phyloP scores from a whole-genome alignment of 257 asterid species.

The Capsicum baccatum region DNA sequence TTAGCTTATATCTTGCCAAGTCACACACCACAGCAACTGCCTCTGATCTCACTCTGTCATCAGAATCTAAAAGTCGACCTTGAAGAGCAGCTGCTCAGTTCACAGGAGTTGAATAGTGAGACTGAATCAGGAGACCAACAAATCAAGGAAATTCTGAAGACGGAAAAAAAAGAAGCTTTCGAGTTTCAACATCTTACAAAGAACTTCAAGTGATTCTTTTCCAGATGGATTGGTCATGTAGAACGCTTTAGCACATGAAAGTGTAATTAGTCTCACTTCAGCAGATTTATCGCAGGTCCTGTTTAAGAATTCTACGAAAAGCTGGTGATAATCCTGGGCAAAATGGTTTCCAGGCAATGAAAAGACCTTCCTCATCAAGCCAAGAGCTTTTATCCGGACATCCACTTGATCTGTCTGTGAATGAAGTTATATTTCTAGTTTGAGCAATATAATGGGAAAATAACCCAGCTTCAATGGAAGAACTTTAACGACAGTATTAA shows the following conservation, averaged over 20 bases:
- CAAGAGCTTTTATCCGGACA: slow-evolving; percentile 86
- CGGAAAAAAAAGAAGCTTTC: not conserved
- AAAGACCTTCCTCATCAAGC: slow-evolving; percentile 61
- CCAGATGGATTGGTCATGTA: slow-evolving; percentile 56
- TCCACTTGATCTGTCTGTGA: slow-evolving; percentile 95
- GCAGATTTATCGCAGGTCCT: slow-evolving; percentile 82
- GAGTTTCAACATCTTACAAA: slow-evolving; percentile 62
- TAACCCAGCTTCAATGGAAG: slow-evolving; percentile 26
- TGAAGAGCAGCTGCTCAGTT: slow-evolving; percentile 67
- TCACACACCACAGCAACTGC: slow-evolving; percentile 77
- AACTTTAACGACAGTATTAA: slow-evolving; percentile 24
- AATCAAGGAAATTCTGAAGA: slow-evolving; percentile 7
- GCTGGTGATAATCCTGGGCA: slow-evolving; percentile 59
- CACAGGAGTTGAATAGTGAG: slow-evolving; percentile 34
- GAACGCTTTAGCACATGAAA: slow-evolving; percentile 75
- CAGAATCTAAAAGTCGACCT: slow-evolving; percentile 77
- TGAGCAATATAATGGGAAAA: slow-evolving; percentile 37
- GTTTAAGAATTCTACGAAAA: slow-evolving; percentile 67
- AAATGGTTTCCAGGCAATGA: slow-evolving; percentile 64
- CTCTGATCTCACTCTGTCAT: slow-evolving; percentile 80
- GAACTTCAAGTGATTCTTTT: slow-evolving; percentile 60
- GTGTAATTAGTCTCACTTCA: slow-evolving; percentile 81
- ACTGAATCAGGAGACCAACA: slow-evolving; percentile 11
- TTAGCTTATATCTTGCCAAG: slow-evolving; percentile 57
- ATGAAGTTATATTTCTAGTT: slow-evolving; percentile 33